Base-by-base conservation (phyloP, 2,329 filamentous ascomycete species). In the Claviceps humidiphila region DNA sequence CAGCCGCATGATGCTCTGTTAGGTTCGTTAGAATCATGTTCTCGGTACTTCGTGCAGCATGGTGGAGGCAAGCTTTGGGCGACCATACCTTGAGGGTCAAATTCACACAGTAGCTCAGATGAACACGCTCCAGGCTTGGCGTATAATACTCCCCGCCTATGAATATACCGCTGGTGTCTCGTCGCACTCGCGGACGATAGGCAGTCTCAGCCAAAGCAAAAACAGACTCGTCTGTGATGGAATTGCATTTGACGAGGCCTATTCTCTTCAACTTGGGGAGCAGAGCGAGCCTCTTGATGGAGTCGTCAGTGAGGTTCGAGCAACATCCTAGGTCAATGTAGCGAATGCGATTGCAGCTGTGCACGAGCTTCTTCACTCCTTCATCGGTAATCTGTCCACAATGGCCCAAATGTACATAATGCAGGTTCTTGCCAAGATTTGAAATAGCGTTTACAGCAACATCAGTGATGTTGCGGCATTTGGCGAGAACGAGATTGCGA, bases 291-390 rank as follows among this genome's bases (percentile, higher is more conserved):
- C 88, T 84, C 56, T 79, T 85, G 16, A 98, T 85, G 22, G 90
- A 96, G 11, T 78, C 76, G 60, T 98, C 93, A 0, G 93, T 97
- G 55, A 98, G 73, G 59, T 88, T 84, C 14, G 79, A 80, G 68
- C 93, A 98, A 71, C 93, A 97, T n/a, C 93, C 93, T 44, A 98
- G 73, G 64, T 98, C 93, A 57, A 98, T 98, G 66, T 98, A 98
- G 52, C 93, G 81, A 58, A 98, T 97, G 24, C 93, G 82, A 62
- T 91, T 97, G 74, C 93, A 98, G 51, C 75, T 75, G 58, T 85
- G 83, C 41, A 96, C 89, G 37, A 98, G 75, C 52, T 82, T 83
- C 60, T 87, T 86, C 17, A 98, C 89, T 1, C 89, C 90, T 39
- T 82, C 77, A 63, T 98, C 93, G 0, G 91, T 96, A 63, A 98